Conservation (phyloP, 192 early-diverging fungal species). For the Gigaspora rosea region DNA sequence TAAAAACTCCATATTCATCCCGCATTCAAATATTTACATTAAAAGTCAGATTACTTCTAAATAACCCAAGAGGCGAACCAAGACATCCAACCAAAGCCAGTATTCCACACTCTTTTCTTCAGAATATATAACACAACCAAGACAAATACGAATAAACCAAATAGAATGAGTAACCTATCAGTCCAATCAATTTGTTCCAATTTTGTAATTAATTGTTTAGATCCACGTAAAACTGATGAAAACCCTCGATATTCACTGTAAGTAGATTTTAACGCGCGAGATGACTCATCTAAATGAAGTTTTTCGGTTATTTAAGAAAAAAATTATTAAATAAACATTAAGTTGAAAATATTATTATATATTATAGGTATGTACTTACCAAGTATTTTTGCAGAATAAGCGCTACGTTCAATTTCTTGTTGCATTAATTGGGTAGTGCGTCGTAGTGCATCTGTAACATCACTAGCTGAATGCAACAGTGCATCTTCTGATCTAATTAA, state of each 20-base stretch:
- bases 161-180: constrained; percentile 60
- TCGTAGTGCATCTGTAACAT: constrained; percentile 60
- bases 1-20: no score
- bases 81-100: constrained; percentile 42
- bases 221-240: constrained; percentile 51
- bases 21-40: no score
- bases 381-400: constrained; percentile 53
- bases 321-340: not conserved
- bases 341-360: not conserved
- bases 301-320: not conserved
- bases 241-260: constrained; percentile 60
- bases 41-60: not conserved
- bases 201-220: constrained; percentile 63
- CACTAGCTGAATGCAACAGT: constrained; percentile 51
- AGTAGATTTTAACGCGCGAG: constrained; percentile 51
- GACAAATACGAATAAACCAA: constrained; percentile 63
- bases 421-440: constrained; percentile 65
- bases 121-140: constrained; percentile 65
- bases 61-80: constrained; percentile 34
- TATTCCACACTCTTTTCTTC: constrained; percentile 62
- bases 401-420: constrained; percentile 65
- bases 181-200: constrained; percentile 69
- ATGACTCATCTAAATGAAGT: constrained; percentile 56
- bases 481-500: constrained; percentile 45
- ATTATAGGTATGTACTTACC: constrained; percentile 38